phyloP scores from a whole-genome alignment of 345 rosid species.

The Psidium guajava region DNA sequence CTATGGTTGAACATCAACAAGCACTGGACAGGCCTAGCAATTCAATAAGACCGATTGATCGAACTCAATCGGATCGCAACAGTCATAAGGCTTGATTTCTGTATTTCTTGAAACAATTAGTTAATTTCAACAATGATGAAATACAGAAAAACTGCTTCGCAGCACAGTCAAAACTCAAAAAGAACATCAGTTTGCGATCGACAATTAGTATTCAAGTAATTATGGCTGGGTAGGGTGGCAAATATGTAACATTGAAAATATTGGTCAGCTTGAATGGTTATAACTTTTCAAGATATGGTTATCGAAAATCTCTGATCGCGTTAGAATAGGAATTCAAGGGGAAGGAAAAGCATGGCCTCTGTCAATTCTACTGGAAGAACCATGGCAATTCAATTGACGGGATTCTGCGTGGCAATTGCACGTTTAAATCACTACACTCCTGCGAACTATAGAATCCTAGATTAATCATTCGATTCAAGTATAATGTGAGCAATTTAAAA shows the following conservation, averaged over 20 bases:
- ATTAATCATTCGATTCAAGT: neutral
- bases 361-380: neutral
- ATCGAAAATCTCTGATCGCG: neutral
- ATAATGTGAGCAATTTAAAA: neutral
- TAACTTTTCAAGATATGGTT: neutral
- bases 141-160: neutral
- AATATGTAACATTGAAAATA: neutral
- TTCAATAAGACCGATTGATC: too few species aligned
- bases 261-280: neutral
- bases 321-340: neutral
- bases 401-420: neutral
- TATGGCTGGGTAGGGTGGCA: neutral
- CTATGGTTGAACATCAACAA: too few species aligned
- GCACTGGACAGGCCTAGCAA: too few species aligned
- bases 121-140: neutral
- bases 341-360: neutral
- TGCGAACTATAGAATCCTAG: neutral
- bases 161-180: neutral
- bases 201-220: neutral
- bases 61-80: too few species aligned
- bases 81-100: neutral
- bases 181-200: neutral
- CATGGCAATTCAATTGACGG: neutral
- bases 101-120: neutral
- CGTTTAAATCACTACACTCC: neutral